Percentiles rank a stretch among this genome's conserved stretches.
Evolutionary conservation across 805 yeast genomes (phyloP).

Genomic region (Candida michaelii): DNA sequence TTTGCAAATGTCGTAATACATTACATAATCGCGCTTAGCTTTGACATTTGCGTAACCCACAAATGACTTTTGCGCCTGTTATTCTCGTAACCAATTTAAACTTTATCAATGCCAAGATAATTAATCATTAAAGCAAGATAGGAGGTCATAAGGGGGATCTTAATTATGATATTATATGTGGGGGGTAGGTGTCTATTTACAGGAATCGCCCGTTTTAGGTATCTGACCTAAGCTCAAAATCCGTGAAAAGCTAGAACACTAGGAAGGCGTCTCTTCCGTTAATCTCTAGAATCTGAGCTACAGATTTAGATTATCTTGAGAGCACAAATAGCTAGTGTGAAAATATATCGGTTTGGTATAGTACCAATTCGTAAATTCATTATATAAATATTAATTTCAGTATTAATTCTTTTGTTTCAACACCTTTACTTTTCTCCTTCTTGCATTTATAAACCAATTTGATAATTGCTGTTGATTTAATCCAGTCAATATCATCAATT

Average conservation of each 20-base stretch:
- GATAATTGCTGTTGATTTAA: conserved; percentile 77
- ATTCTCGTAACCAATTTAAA: neutral
- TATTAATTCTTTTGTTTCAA: conserved; percentile 26
- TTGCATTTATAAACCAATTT: conserved; percentile 87
- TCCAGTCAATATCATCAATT: conserved; percentile 69
- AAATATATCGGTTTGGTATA: no score
- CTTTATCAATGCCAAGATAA: neutral
- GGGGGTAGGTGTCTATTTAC: no score
- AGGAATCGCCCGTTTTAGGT: no score
- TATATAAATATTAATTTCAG: neutral
- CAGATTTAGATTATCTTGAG: no score
- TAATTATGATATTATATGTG: no score
- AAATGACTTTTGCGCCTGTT: neutral
- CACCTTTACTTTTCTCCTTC: conserved; percentile 66
- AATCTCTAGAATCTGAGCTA: no score
- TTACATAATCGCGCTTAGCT: no score
- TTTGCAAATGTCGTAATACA: neutral
- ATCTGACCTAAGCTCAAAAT: no score
- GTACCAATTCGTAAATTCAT: conserved; percentile 5
- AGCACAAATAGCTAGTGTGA: no score
- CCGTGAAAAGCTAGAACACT: no score
- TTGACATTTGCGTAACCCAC: neutral
- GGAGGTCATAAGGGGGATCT: neutral
- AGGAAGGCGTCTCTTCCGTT: no score
- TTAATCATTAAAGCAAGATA: neutral